phyloP scores from a whole-genome alignment of 2,329 filamentous ascomycete species.

The Phialophora chinensis region DNA sequence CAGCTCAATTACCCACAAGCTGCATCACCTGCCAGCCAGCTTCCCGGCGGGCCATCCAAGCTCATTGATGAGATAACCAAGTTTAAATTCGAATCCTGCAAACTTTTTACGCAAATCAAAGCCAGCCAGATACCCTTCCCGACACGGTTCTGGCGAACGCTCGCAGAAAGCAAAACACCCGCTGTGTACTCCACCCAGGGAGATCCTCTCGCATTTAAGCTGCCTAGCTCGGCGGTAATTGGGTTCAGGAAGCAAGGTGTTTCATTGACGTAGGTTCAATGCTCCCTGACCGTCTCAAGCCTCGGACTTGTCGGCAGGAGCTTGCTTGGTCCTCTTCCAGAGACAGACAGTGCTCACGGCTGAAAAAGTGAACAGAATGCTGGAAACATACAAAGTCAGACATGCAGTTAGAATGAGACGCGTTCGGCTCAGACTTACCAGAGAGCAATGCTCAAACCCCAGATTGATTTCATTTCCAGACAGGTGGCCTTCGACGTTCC shows the following conservation, averaged over 20 bases:
- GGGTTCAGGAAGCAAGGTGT: neutral
- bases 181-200: neutral
- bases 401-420: neutral
- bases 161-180: neutral
- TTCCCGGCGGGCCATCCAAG: neutral
- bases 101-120: constrained; percentile 4
- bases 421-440: constrained; percentile 57
- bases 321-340: constrained; percentile 64
- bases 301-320: constrained; percentile 57
- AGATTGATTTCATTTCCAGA: constrained; percentile 83
- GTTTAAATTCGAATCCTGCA: constrained; percentile 9
- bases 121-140: neutral
- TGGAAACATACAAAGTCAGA: constrained; percentile 34
- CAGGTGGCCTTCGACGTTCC: constrained; percentile 71
- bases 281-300: constrained; percentile 43
- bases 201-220: neutral
- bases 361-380: constrained; percentile 71
- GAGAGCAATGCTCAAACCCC: constrained; percentile 82
- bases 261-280: neutral
- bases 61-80: constrained; percentile 7
- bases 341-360: constrained; percentile 64
- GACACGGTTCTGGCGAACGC: neutral
- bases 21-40: constrained; percentile 5
- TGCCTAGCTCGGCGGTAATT: neutral
- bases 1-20: constrained; percentile 4